phyloP scores from a whole-genome alignment of 371 early-diverging fungal genomes.

The Mortierella sp. region DNA sequence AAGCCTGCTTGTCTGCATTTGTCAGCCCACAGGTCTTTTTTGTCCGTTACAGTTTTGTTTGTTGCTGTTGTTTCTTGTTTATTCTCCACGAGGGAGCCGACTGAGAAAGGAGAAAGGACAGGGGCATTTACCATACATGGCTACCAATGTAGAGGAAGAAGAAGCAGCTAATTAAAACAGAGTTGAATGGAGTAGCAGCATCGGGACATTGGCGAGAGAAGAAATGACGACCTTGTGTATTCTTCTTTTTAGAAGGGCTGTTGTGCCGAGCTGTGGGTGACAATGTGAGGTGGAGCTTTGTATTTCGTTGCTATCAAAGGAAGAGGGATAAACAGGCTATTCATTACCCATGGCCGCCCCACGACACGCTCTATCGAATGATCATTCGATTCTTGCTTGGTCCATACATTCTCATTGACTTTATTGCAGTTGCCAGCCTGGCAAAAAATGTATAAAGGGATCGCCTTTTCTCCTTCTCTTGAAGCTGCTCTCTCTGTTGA shows the following conservation, averaged over 20 bases:
- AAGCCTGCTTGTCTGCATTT: neutral
- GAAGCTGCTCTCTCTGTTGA: neutral
- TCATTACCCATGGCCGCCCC: neutral
- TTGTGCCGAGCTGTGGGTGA: slow-evolving; percentile 8
- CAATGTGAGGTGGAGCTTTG: neutral
- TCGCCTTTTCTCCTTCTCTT: neutral
- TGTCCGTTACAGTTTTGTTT: neutral
- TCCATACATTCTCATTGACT: no score
- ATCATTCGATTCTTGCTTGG: no score
- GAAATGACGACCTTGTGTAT: no score
- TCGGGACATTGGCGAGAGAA: no score
- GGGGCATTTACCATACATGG: neutral
- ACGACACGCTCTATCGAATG: no score
- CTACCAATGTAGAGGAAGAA: no score
- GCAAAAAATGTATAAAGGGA: neutral
- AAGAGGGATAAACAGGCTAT: neutral
- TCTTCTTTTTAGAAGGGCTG: neutral
- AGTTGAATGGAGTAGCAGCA: no score
- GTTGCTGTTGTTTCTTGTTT: neutral
- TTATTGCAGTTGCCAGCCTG: neutral
- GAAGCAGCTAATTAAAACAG: no score
- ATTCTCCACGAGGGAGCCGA: neutral
- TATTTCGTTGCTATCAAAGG: neutral
- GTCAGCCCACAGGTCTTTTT: neutral
- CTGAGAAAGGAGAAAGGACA: neutral